Evolutionary conservation across 306 rosid genomes (phyloP).

Genomic region (Clitoria ternatea): DNA sequence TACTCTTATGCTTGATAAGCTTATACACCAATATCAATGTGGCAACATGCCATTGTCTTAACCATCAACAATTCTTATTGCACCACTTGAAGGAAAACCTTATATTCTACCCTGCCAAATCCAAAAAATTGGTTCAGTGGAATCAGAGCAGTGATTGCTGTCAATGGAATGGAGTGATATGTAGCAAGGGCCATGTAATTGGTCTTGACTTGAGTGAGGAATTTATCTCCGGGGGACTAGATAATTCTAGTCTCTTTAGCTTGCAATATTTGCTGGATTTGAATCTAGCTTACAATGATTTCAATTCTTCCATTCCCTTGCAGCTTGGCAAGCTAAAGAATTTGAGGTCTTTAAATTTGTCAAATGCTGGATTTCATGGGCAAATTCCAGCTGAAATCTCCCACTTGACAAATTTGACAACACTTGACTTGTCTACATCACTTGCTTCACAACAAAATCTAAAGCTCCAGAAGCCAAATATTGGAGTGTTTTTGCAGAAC

Average conservation of each 20-base stretch:
- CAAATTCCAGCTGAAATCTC: constrained; percentile 26
- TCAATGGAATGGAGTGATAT: constrained; percentile 46
- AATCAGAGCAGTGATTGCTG: constrained; percentile 32
- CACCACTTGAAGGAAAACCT: constrained; percentile 24
- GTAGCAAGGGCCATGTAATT: constrained; percentile 19
- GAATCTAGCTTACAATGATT: constrained; percentile 20
- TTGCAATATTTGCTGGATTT: constrained; percentile 23
- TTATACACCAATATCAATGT: not conserved
- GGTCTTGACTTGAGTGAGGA: constrained; percentile 29
- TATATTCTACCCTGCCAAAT: accelerated
- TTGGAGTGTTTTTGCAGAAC: constrained; percentile 14
- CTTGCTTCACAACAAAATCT: not conserved
- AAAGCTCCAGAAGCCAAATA: constrained; percentile 19
- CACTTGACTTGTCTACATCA: constrained; percentile 20
- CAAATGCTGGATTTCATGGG: constrained; percentile 24
- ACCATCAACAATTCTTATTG: not conserved
- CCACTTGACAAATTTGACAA: constrained; percentile 11
- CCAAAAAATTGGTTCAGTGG: constrained; percentile 29
- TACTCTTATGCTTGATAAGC: not conserved
- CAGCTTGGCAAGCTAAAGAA: not conserved
- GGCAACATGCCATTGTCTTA: not conserved
- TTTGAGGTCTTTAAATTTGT: constrained; percentile 24
- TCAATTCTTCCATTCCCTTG: not conserved
- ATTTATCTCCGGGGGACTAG: not conserved
- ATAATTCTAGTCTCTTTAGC: constrained; percentile 22